Percentiles rank a stretch among this genome's conserved stretches.
These are phyloP conservation scores for Claviceps arundinis DNA, from an alignment of 2,329 filamentous ascomycete genomes.

Conservation along the genomic window DNA sequence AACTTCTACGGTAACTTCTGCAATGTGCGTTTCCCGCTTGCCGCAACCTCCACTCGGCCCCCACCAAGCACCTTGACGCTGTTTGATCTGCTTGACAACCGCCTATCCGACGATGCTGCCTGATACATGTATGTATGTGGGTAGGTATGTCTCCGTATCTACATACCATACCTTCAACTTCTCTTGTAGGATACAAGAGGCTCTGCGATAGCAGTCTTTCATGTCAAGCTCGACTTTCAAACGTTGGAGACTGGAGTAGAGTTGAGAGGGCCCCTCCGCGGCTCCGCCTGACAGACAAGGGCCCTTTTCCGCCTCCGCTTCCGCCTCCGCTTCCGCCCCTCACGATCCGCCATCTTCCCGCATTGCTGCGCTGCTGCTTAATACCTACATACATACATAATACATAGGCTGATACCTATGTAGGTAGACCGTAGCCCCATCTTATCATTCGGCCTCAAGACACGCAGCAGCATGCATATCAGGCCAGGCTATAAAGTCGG, in stretches of 20 bases:
- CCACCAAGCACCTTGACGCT: background rate
- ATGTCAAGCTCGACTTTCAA: too few relatives aligned
- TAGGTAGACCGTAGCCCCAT: background rate
- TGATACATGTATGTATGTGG: background rate
- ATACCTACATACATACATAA: too few relatives aligned
- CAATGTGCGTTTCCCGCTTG: background rate
- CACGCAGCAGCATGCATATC: background rate
- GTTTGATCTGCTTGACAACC: background rate
- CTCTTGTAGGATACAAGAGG: background rate
- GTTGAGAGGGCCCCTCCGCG: too few relatives aligned
- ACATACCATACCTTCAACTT: too few relatives aligned
- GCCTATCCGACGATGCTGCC: background rate
- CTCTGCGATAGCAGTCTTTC: background rate
- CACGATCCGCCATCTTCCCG: background rate
- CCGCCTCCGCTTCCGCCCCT: background rate
- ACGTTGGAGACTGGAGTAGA: too few relatives aligned
- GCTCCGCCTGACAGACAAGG: too few relatives aligned
- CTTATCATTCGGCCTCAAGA: background rate
- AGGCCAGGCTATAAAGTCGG: background rate
- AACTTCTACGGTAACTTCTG: background rate
- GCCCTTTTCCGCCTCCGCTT: too few relatives aligned
- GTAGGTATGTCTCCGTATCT: too few relatives aligned
- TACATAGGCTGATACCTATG: background rate
- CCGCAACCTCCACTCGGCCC: background rate
- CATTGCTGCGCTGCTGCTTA: background rate